Evolutionary conservation across 495 filamentous ascomycete genomes (phyloP), one percentile per base, ranked within the genome.

Genomic region (Echria macrotheca): DNA sequence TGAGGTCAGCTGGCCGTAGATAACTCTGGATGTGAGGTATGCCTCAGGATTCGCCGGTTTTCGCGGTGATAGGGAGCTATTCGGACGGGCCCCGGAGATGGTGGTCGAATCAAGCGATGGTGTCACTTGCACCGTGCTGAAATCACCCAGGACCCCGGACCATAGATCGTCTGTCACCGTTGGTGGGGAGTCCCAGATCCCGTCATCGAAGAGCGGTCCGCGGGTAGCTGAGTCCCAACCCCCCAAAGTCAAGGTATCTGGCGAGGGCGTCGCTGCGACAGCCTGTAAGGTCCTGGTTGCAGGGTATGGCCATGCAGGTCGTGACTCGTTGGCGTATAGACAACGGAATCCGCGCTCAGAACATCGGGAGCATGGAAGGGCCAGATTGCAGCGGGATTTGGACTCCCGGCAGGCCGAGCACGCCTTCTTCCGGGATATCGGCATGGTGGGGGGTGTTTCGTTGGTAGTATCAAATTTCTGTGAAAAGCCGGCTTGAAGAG

Each of bases 1-100:
- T 1, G 46, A 39, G 22, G 22, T 49, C 21, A 49, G 22, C n/a
- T 40, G 46, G 33, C 46, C 33, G 22, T 28, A 49, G n/a, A 49
- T 1, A 8, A 49, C 21, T 15, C 40, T 49, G 12, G 46, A 49
- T 9, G 46, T 39, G 32, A 49, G 23, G 12, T 26, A 49, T 8
- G 19, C 15, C 33, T 49, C 46, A 5, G n/a, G 19, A 5, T 40
- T 49, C 1, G 33, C 17, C 7, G 14, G 10, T 17, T 49, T 49
- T 3, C 46, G 22, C n/a, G 5, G 46, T 12, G 21, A 40, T 11
- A 44, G 25, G 1, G 22, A 7, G 41, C 19, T 23, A 12, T 5
- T 22, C 5, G 38, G 38, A 18, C 18, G 8, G 3, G 14, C 2
- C 19, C 2, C 9, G 7, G 17, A 22, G 9, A 18, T 12, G 18